Conservation (phyloP, 306 rosid genomes). For the Quercus cerris region DNA sequence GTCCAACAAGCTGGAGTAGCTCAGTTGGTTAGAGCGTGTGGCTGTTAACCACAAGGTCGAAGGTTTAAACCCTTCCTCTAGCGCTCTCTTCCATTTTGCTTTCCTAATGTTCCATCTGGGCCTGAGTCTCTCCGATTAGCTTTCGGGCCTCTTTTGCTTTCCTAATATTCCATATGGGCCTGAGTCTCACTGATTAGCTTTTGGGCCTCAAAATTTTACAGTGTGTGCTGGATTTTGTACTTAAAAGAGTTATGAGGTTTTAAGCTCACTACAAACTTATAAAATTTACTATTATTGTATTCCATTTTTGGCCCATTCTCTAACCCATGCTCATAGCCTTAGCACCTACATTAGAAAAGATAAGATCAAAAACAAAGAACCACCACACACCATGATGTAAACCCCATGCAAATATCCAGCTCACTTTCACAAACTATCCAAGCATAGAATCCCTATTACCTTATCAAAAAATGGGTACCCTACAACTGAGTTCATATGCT, state of each 20-base stretch:
- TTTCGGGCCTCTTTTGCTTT: too few relatives aligned
- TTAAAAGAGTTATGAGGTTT: too few relatives aligned
- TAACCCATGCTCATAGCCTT: too few relatives aligned
- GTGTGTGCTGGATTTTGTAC: too few relatives aligned
- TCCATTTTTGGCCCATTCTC: too few relatives aligned
- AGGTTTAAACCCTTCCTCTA: conserved; percentile 86
- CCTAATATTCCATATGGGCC: too few relatives aligned
- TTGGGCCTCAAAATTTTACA: background rate
- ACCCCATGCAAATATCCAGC: conserved; percentile 15
- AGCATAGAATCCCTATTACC: background rate
- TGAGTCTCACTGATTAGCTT: too few relatives aligned
- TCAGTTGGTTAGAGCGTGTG: conserved; percentile 89
- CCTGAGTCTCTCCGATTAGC: too few relatives aligned
- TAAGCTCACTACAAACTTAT: too few relatives aligned
- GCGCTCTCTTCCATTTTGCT: conserved; percentile 8
- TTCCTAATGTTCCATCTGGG: too few relatives aligned
- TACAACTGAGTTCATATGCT: conserved; percentile 37
- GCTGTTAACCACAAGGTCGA: conserved; percentile 94
- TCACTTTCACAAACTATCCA: background rate
- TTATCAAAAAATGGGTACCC: conserved; percentile 39
- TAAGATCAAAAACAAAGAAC: conserved; percentile 45
- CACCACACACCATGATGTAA: conserved; percentile 18
- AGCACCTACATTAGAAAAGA: conserved; percentile 18
- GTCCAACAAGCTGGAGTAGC: conserved; percentile 53
- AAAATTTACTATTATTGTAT: too few relatives aligned